Evolutionary conservation across 1,284 basidiomycete species (phyloP).

Genomic region (Puccinia triticina): DNA sequence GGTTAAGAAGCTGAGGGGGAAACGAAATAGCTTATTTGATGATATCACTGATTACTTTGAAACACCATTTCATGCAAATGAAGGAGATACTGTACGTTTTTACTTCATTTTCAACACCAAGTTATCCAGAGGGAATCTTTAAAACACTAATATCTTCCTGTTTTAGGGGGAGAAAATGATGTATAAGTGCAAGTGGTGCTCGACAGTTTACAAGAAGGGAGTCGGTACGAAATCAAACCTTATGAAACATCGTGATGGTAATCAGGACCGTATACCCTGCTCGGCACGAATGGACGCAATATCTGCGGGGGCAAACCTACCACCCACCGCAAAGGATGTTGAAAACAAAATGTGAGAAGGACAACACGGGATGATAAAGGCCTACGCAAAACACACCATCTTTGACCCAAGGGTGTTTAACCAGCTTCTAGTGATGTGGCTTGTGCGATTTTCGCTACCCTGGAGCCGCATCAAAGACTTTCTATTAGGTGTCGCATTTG

Average conservation of each 20-base stretch:
- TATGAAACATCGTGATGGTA: no score
- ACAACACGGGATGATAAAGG: background rate
- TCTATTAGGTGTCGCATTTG: no score
- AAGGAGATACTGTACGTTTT: background rate
- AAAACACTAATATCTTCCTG: background rate
- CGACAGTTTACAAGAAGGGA: background rate
- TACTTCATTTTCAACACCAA: slow-evolving; percentile 10
- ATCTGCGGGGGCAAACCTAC: background rate
- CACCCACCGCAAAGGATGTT: background rate
- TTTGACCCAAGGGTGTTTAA: slow-evolving; percentile 2
- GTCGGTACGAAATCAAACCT: background rate
- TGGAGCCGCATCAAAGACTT: no score
- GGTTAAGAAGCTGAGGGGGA: background rate
- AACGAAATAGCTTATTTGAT: background rate
- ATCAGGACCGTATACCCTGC: background rate
- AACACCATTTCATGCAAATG: no score
- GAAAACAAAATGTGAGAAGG: background rate
- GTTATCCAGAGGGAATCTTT: background rate
- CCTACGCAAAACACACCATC: background rate
- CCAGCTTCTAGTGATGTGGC: background rate
- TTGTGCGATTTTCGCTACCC: no score
- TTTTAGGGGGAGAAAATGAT: slow-evolving; percentile 1
- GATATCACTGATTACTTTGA: no score
- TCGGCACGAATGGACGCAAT: background rate
- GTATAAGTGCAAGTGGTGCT: background rate